Base-by-base conservation (phyloP, 768 basidiomycete genomes). In the Hypholoma fasciculare region DNA sequence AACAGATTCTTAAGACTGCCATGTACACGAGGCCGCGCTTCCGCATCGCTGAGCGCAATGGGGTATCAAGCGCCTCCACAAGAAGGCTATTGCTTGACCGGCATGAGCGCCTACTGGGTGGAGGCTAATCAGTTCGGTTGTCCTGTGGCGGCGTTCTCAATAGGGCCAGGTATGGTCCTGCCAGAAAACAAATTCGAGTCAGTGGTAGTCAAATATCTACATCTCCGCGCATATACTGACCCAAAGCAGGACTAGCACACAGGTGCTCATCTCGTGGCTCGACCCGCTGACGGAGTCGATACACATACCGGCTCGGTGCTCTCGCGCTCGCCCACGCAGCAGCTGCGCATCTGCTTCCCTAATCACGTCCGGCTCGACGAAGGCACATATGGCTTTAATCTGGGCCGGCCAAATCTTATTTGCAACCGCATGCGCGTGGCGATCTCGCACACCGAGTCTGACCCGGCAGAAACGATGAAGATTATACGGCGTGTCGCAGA, bases 81-180 rank as follows among this genome's bases (percentile, higher is more conserved):
- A n/a, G 87, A 89, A 63, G 92, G 92, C 0, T 93, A 91, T 64
- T 83, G 85, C 52, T 65, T 94, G 34, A 87, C 85, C 0, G 84
- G 77, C 16, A 72, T 93, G 19, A 78, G 72, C 13, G 90, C 82
- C 0, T 93, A 81, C 66, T 92, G 89, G 90, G 68, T 87, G 38
- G 78, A 85, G 56, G 77, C 75, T n/a, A 82, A 78, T 20, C 80
- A 82, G 54, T 87, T 82, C 69, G 88, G 87, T 0, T 80, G 81
- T 40, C 86, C 84, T 1, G 79, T 88, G 6, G 91, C 89, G 0
- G 78, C 80, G 2, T 93, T 94, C 64, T 67, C 72, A 0, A 67
- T 85, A 0, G 86, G 90, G 36, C 83, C 90, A 16, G 89, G 90
- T 0, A 62, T 85, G 2, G 66, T 71, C 12, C 74, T 94, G 5